These are phyloP conservation scores for Diophrys appendiculata DNA, from an alignment of 73 alveolate genomes.

Conservation along the genomic window DNA sequence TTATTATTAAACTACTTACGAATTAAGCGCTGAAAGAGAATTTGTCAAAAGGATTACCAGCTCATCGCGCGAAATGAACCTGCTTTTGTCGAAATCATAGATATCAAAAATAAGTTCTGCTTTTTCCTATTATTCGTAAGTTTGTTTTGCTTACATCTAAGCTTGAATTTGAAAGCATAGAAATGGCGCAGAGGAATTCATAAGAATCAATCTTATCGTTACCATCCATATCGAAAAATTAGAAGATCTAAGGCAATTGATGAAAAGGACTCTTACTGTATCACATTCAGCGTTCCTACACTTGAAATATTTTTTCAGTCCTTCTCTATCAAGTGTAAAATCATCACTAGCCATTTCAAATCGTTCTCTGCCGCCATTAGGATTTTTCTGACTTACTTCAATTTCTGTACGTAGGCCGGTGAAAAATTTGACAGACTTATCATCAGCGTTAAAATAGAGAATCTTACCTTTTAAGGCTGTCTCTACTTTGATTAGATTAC, in stretches of 20 bases:
- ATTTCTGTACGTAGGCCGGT: constrained; percentile 47
- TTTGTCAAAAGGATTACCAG: constrained; percentile 81
- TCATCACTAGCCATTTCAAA: constrained; percentile 67
- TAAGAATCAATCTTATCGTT: constrained; percentile 88
- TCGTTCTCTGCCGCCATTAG: constrained; percentile 37
- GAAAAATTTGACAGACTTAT: constrained; percentile 45
- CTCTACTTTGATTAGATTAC: too few relatives aligned
- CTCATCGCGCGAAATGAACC: constrained; percentile 91
- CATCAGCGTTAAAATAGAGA: too few relatives aligned
- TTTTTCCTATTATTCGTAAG: constrained; percentile 44
- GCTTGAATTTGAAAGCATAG: constrained; percentile 80
- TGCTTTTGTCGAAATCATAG: constrained; percentile 92
- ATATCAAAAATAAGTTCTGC: constrained; percentile 71
- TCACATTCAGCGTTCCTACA: constrained; percentile 71
- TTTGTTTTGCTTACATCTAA: constrained; percentile 23
- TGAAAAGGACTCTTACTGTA: constrained; percentile 16
- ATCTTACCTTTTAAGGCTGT: too few relatives aligned
- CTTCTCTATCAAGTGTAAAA: constrained; percentile 64
- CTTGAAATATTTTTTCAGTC: constrained; percentile 50
- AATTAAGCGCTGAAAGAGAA: constrained; percentile 75
- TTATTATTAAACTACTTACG: constrained; percentile 8
- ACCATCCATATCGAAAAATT: constrained; percentile 87
- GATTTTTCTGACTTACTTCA: constrained; percentile 21
- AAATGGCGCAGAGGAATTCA: constrained; percentile 87
- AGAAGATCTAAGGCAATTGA: constrained; percentile 29